Evolutionary conservation across 2,329 filamentous ascomycete species (phyloP), one percentile per base, ranked within the genome.

Genomic region (Penicillium brasilianum): DNA sequence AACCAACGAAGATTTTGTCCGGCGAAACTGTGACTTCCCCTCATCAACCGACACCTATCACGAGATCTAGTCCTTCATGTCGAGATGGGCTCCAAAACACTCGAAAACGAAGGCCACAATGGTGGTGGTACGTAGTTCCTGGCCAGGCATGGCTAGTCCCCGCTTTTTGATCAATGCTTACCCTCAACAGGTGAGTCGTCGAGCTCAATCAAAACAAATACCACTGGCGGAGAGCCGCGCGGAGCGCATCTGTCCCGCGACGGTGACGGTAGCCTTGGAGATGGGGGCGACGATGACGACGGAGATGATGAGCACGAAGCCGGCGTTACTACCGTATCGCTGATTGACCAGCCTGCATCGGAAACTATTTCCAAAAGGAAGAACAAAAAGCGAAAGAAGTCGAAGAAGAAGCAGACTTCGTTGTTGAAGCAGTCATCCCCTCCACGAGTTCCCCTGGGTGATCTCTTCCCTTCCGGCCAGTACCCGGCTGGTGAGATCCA

Each of bases 401-500:
- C 79, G 57, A 85, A 83, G 72, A 80, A 76, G 68, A 81, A 78
- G n/a, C n/a, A n/a, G 69, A 76, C 71, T 55, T 70, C 67, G 13
- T 59, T 57, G 54, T 39, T 50, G 14, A 69, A 76, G 59, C 82
- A 84, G 64, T 78, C 79, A 8, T 76, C 69, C 20, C 83, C 83
- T 34, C 83, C 83, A 10, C 76, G 80, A n/a, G 72, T 82, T 25
- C 75, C 78, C 14, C 69, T 85, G 10, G 69, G 72, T n/a, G 71
- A 80, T 44, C 75, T 84, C 28, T 84, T 84, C 67, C 77, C 76
- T 2, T 68, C 76, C 39, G 74, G 74, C 49, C 71, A 71, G 36
- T 85, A 81, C 62, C 81, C 82, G 0, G 66, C 75, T 18, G 83
- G 82, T 10, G 80, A 85, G 66, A 69, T 82, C 44, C 77, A 81